These are phyloP conservation scores for Populus ilicifolia DNA, from an alignment of 345 rosid species.

Conservation along the genomic window DNA sequence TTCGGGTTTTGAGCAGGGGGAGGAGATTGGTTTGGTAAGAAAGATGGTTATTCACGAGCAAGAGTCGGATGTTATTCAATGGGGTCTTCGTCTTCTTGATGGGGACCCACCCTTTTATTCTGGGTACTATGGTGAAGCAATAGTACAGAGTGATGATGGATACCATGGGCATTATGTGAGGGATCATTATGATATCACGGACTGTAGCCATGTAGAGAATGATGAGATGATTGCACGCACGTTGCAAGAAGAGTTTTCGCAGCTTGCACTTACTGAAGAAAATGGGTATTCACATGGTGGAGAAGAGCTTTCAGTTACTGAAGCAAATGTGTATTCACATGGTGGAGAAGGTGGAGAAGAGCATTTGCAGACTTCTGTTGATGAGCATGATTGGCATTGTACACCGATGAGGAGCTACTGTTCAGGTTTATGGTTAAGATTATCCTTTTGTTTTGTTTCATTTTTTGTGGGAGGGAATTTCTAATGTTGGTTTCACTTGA, in stretches of 20 bases:
- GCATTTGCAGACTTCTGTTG: conserved; percentile 28
- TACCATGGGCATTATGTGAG: conserved; percentile 38
- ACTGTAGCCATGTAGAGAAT: conserved; percentile 57
- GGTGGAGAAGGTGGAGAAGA: conserved; percentile 31
- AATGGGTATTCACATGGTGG: conserved; percentile 31
- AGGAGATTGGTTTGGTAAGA: conserved; percentile 7
- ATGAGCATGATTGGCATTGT: conserved; percentile 46
- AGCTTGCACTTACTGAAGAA: conserved; percentile 56
- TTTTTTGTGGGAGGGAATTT: conserved; percentile 1
- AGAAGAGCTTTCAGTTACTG: conserved; percentile 53
- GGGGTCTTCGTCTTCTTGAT: conserved; percentile 63
- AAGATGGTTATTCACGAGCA: conserved; percentile 41
- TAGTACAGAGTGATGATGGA: conserved; percentile 32
- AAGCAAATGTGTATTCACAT: conserved; percentile 36
- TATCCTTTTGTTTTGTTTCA: neutral
- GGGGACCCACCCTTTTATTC: conserved; percentile 42
- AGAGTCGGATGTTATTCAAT: conserved; percentile 45
- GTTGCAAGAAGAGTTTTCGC: conserved; percentile 84
- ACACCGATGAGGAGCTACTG: conserved; percentile 34
- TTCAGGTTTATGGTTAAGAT: conserved; percentile 44
- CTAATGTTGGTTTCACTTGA: conserved; percentile 5
- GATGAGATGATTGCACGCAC: conserved; percentile 85
- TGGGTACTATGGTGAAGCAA: conserved; percentile 46
- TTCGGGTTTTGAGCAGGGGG: conserved; percentile 12
- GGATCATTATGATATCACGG: conserved; percentile 41